These are phyloP conservation scores for Paspalum vaginatum DNA, from an alignment of 176 grass and related monocot species.

Conservation along the genomic window DNA sequence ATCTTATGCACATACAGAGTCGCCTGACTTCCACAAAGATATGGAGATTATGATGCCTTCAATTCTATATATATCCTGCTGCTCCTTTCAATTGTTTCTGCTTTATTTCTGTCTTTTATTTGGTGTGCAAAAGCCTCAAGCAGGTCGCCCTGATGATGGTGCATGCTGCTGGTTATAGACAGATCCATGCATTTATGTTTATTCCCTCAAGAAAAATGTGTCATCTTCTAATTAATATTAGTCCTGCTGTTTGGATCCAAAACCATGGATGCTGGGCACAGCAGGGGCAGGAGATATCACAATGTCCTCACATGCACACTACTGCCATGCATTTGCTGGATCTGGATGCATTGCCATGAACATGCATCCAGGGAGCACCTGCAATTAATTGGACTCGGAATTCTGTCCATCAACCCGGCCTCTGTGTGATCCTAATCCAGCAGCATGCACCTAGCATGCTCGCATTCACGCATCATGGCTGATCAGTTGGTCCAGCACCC, in stretches of 20 bases:
- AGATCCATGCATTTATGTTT: background rate
- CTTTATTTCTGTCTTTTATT: background rate
- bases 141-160: slow-evolving; percentile 22
- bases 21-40: slow-evolving; percentile 42
- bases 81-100: background rate
- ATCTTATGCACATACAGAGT: slow-evolving; percentile 20
- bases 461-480: background rate
- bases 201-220: background rate
- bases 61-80: background rate
- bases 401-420: background rate
- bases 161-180: background rate
- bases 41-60: slow-evolving; percentile 13
- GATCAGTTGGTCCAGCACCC: background rate
- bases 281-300: background rate
- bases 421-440: background rate
- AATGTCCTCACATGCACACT: background rate
- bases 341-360: background rate
- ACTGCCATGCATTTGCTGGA: background rate
- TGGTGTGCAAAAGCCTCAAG: slow-evolving; percentile 31
- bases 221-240: background rate
- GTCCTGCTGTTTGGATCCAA: no score
- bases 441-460: background rate
- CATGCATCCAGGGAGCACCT: background rate
- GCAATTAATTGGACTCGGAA: background rate
- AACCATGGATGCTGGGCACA: background rate